Conservation (phyloP, 2,329 filamentous ascomycete genomes). For the Colletotrichum musae region DNA sequence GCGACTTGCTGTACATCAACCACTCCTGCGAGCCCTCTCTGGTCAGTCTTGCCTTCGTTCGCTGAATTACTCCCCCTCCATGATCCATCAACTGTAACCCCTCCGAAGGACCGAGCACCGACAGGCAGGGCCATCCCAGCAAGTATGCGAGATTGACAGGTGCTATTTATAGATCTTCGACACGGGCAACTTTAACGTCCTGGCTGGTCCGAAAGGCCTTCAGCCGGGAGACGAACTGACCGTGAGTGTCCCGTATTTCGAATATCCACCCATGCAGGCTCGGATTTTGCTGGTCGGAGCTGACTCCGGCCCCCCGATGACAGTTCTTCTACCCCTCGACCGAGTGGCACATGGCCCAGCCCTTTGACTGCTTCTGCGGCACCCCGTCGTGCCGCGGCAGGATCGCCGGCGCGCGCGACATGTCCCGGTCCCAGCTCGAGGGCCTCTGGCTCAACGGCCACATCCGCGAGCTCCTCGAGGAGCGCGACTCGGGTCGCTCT, state of each 20-base stretch:
- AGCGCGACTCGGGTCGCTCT: slow-evolving; percentile 47
- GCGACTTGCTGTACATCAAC: slow-evolving; percentile 77
- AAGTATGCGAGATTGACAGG: slow-evolving; percentile 30
- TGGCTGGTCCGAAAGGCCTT: slow-evolving; percentile 71
- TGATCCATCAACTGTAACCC: neutral
- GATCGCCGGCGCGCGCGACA: slow-evolving; percentile 75
- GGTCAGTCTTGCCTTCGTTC: slow-evolving; percentile 57
- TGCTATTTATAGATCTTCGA: slow-evolving; percentile 68
- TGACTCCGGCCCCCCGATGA: neutral
- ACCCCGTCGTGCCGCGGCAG: slow-evolving; percentile 70
- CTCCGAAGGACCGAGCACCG: slow-evolving; percentile 14
- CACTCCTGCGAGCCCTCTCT: slow-evolving; percentile 77
- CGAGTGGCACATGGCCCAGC: slow-evolving; percentile 81
- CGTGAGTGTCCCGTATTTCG: slow-evolving; percentile 51
- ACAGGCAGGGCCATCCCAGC: slow-evolving; percentile 25
- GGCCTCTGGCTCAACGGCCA: slow-evolving; percentile 75
- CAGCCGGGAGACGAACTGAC: slow-evolving; percentile 71
- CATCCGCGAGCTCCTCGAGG: slow-evolving; percentile 69
- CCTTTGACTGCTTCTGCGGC: slow-evolving; percentile 77
- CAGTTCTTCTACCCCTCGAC: slow-evolving; percentile 83
- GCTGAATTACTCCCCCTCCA: neutral
- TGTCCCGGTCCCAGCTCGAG: slow-evolving; percentile 67
- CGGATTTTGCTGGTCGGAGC: too few relatives aligned
- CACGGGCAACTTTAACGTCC: slow-evolving; percentile 68
- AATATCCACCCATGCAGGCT: too few relatives aligned